Evolutionary conservation across 176 grass and related monocot species (phyloP), one percentile per base, ranked within the genome.

Genomic region (Pontederia paniculata): DNA sequence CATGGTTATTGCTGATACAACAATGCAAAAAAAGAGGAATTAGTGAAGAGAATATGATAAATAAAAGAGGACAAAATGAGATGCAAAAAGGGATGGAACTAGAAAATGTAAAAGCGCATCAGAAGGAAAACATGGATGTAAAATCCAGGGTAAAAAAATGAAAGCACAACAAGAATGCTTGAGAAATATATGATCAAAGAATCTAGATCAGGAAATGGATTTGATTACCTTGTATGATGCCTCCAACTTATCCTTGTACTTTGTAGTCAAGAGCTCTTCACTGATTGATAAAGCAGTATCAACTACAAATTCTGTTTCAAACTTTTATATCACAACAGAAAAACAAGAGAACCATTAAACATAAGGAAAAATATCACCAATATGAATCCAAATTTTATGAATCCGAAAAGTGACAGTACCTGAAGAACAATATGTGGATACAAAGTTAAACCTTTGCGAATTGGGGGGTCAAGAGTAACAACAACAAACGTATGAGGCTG

Each of bases 361-460:
- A 37, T 75, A 49, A 58, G 25, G 2, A 21, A 23, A 18, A 51
- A 28, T 66, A 45, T 25, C 17, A 60, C 20, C 31, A 73, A 74
- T 58, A 21, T 25, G 75, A 25, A 72, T n/a, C n/a, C n/a, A 71
- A 72, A 54, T 4, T 41, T 37, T 37, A 37, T 37, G 28, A 37
- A 66, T 43, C 41, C 31, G 21, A 62, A 62, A 50, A 63, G 47
- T 53, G 23, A 49, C 16, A 55, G 65, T 54, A 96, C 91, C 86
- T 96, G 86, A 83, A 96, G 89, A 78, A 96, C 91, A 78, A 95
- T 95, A 70, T 95, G 90, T 10, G 90, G 91, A 70, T 97, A 89
- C 23, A 97, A 75, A 50, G 91, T 90, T 67, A 89, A 86, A 52
- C 91, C 91, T 81, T 97, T 97, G 65, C 86, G 77, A 66, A 97